A percentile compares a stretch with the other conserved stretches of the same genome.
Conservation (phyloP, 805 yeast species). For the Pichia membranifaciens region DNA sequence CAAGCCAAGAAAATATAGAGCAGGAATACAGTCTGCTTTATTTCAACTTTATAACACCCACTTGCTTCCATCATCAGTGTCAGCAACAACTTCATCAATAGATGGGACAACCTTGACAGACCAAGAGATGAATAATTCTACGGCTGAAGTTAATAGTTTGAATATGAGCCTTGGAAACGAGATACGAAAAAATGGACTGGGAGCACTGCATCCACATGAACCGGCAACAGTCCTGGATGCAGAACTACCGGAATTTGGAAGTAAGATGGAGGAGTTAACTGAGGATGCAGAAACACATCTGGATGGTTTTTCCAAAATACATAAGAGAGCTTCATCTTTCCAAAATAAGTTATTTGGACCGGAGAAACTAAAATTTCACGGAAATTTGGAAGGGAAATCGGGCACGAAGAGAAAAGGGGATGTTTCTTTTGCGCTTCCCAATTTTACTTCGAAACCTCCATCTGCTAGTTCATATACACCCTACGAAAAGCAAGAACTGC, state of each 20-base stretch:
- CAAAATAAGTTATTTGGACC: slow-evolving; percentile 1
- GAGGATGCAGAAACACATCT: slow-evolving; percentile 1
- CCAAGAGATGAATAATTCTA: background rate
- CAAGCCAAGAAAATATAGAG: slow-evolving; percentile 58
- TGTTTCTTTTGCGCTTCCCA: slow-evolving; percentile 12
- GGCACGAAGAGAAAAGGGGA: background rate
- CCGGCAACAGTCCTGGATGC: background rate
- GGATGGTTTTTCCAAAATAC: slow-evolving; percentile 1
- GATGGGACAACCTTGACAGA: background rate
- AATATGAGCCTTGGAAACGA: slow-evolving; percentile 9
- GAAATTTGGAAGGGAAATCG: background rate
- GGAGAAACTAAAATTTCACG: background rate
- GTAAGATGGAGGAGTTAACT: slow-evolving; percentile 2
- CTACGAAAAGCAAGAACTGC: slow-evolving; percentile 7
- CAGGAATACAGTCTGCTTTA: slow-evolving; percentile 80
- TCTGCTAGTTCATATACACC: background rate
- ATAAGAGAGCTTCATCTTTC: slow-evolving; percentile 7
- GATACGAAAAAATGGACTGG: slow-evolving; percentile 4
- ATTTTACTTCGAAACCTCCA: slow-evolving; percentile 11
- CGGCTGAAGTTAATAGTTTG: background rate
- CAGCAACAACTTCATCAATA: background rate
- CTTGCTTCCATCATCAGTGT: slow-evolving; percentile 24
- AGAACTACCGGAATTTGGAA: slow-evolving; percentile 2
- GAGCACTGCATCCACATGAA: background rate
- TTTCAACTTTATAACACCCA: slow-evolving; percentile 56